Percentiles rank a stretch among this genome's conserved stretches.
Evolutionary conservation across 352 stramenopile genomes (phyloP).

Genomic region (Pythium biforme): DNA sequence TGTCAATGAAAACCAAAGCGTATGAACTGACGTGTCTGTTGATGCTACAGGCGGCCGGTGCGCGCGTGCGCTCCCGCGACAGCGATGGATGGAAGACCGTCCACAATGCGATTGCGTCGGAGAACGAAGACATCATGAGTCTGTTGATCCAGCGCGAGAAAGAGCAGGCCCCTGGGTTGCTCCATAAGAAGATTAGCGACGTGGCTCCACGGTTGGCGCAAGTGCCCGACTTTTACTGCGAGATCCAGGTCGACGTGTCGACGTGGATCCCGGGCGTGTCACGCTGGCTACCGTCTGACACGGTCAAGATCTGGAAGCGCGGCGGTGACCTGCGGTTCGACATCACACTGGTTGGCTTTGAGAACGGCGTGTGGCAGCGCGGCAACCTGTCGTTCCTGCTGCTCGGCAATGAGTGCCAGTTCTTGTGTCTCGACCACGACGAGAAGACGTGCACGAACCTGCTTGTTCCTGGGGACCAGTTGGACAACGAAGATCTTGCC

Average conservation of each 20-base stretch:
- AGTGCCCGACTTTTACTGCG: constrained; percentile 64
- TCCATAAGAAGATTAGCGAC: constrained; percentile 51
- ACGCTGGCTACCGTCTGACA: constrained; percentile 67
- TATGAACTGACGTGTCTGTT: constrained; percentile 11
- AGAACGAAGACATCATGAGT: constrained; percentile 61
- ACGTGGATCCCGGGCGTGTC: constrained; percentile 74
- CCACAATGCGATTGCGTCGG: constrained; percentile 53
- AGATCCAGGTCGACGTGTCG: constrained; percentile 63
- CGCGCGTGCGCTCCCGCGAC: constrained; percentile 63
- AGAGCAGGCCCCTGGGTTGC: constrained; percentile 47
- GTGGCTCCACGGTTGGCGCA: constrained; percentile 42
- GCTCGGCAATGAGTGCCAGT: constrained; percentile 36
- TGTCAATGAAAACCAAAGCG: no score
- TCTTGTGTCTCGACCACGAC: constrained; percentile 61
- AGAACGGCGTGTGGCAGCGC: constrained; percentile 59
- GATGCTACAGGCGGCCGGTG: constrained; percentile 43
- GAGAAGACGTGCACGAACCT: constrained; percentile 46
- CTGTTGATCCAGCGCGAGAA: constrained; percentile 61
- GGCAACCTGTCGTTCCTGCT: constrained; percentile 66
- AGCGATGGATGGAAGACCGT: constrained; percentile 59
- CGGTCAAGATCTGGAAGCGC: constrained; percentile 76
- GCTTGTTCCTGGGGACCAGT: constrained; percentile 27
- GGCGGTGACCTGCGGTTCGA: constrained; percentile 59
- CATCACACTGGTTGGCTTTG: constrained; percentile 62
- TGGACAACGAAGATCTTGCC: constrained; percentile 43